phyloP scores from a whole-genome alignment of 257 asterid genomes.

The Mitragyna speciosa region DNA sequence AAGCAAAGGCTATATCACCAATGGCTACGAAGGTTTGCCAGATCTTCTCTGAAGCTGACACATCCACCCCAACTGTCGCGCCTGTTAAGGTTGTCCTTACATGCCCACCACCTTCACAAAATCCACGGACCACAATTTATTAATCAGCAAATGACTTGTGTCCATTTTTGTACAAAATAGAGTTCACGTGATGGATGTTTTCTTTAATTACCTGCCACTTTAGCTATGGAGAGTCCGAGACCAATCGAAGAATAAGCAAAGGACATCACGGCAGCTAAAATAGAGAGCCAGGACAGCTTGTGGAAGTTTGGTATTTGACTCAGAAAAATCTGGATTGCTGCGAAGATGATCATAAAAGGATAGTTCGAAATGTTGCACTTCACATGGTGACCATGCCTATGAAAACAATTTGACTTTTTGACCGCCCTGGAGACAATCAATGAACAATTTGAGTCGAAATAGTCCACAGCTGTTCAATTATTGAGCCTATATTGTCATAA shows the following conservation, averaged over 20 bases:
- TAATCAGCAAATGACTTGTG: neutral
- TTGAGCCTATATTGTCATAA: neutral
- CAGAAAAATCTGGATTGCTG: slow-evolving; percentile 55
- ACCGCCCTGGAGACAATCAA: slow-evolving; percentile 49
- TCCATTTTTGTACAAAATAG: no score
- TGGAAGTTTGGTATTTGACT: slow-evolving; percentile 86
- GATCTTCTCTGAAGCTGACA: slow-evolving; percentile 55
- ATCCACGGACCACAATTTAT: neutral
- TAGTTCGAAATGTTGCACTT: slow-evolving; percentile 47
- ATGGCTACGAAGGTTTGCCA: slow-evolving; percentile 81
- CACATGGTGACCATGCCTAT: slow-evolving; percentile 49
- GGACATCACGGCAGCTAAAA: slow-evolving; percentile 84
- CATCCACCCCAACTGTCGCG: slow-evolving; percentile 63
- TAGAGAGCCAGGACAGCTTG: slow-evolving; percentile 78
- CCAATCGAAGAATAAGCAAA: slow-evolving; percentile 73
- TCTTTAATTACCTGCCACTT: slow-evolving; percentile 47
- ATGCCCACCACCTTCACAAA: slow-evolving; percentile 38
- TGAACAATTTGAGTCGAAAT: neutral
- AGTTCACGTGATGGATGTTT: neutral
- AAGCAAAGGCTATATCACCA: slow-evolving; percentile 89
- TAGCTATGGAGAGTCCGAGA: slow-evolving; percentile 75
- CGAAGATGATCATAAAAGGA: slow-evolving; percentile 66
- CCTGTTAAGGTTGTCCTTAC: slow-evolving; percentile 60
- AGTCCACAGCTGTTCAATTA: neutral
- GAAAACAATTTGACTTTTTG: slow-evolving; percentile 73